Conservation (phyloP, 371 early-diverging fungal genomes). For the Furculomyces boomerangus region DNA sequence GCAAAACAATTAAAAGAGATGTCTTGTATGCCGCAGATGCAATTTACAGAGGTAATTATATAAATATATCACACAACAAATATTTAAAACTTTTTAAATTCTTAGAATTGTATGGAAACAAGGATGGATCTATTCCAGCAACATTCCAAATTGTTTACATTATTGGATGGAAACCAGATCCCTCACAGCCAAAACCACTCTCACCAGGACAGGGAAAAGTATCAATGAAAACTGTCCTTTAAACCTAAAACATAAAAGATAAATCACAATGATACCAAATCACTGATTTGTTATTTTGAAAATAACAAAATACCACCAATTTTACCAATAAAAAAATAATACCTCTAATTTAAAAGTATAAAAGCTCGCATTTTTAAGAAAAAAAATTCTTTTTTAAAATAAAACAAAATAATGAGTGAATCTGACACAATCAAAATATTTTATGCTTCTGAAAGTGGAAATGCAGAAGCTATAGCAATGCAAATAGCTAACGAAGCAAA, state of each 20-base stretch:
- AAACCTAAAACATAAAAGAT: too few relatives aligned
- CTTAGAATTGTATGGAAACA: conserved; percentile 66
- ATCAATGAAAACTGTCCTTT: conserved; percentile 22
- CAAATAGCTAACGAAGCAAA: conserved; percentile 56
- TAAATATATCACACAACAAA: neutral
- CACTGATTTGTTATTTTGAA: too few relatives aligned
- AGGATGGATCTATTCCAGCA: conserved; percentile 81
- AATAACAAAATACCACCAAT: too few relatives aligned
- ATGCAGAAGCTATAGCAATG: conserved; percentile 80
- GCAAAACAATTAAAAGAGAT: conserved; percentile 52
- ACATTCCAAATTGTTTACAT: conserved; percentile 80
- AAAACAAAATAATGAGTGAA: too few relatives aligned
- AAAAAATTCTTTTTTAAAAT: too few relatives aligned
- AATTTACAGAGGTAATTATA: conserved; percentile 58
- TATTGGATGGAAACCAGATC: conserved; percentile 53
- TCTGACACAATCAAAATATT: conserved; percentile 19
- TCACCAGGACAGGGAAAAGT: conserved; percentile 31
- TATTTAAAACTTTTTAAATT: neutral
- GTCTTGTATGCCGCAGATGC: conserved; percentile 67
- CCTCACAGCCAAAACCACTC: conserved; percentile 37
- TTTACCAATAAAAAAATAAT: too few relatives aligned
- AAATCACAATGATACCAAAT: too few relatives aligned
- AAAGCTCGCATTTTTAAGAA: too few relatives aligned
- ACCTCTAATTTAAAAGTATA: too few relatives aligned
- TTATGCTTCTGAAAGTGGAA: conserved; percentile 86